A percentile compares a stretch with the other conserved stretches of the same genome.
These are phyloP conservation scores for Silene vulgaris DNA, from an alignment of 179 eudicot genomes.

Conservation along the genomic window DNA sequence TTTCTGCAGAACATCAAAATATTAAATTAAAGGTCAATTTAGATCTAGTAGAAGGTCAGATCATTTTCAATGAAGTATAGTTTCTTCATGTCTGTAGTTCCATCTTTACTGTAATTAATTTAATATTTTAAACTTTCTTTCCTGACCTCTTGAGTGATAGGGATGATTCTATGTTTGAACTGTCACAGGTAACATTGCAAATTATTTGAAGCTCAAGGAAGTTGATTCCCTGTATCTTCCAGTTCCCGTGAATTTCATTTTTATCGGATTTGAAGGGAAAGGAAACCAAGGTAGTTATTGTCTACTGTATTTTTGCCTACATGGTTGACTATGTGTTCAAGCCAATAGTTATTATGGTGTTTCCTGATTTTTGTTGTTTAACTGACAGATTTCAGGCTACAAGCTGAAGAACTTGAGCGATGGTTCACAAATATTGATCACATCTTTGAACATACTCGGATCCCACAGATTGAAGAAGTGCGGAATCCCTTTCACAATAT, in stretches of 20 bases:
- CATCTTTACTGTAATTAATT: neutral
- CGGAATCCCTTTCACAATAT: conserved; percentile 74
- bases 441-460: conserved; percentile 79
- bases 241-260: conserved; percentile 83
- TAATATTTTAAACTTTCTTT: conserved; percentile 6
- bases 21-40: neutral
- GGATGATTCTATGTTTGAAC: conserved; percentile 14
- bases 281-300: conserved; percentile 67
- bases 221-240: conserved; percentile 84
- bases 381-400: conserved; percentile 61
- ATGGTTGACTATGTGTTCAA: conserved; percentile 8
- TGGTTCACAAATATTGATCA: conserved; percentile 98
- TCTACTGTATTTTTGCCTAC: conserved; percentile 2
- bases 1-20: neutral
- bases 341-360: conserved; percentile 1
- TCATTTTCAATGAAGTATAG: neutral
- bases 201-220: conserved; percentile 76
- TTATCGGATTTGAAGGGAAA: conserved; percentile 87
- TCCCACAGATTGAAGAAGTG: conserved; percentile 74
- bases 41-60: conserved; percentile 1
- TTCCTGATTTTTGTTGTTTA: conserved; percentile 9
- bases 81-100: neutral
- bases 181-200: conserved; percentile 72
- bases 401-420: conserved; percentile 83
- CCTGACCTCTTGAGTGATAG: neutral